A percentile compares a stretch with the other conserved stretches of the same genome.
Evolutionary conservation across 2,329 filamentous ascomycete genomes (phyloP).

Genomic region (Fusarium sp.): DNA sequence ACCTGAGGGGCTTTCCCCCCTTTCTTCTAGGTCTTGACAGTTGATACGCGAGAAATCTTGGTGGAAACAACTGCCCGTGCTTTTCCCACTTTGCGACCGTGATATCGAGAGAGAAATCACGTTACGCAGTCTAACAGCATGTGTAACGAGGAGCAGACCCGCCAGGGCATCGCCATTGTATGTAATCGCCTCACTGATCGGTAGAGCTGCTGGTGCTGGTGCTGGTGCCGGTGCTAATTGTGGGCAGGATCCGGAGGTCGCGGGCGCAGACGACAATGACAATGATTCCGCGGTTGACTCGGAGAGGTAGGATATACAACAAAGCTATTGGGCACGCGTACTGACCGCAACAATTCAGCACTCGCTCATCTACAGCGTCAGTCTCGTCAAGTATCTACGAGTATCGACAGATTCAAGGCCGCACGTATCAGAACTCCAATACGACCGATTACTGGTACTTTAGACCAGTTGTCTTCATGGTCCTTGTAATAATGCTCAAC

Average conservation of each 20-base stretch:
- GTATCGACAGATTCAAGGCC: conserved; percentile 36
- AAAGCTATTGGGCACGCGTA: rapidly evolving
- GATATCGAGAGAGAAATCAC: not conserved
- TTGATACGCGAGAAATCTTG: too few species aligned
- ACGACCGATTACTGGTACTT: conserved; percentile 37
- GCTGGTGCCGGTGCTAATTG: not conserved
- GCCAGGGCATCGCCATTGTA: conserved; percentile 17
- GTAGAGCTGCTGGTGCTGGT: not conserved
- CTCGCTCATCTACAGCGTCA: conserved; percentile 26
- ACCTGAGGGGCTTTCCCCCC: not conserved
- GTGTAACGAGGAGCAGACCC: conserved; percentile 14
- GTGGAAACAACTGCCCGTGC: not conserved
- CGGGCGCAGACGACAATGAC: conserved; percentile 5
- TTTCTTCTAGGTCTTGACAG: not conserved
- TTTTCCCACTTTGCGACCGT: not conserved
- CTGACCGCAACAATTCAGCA: not conserved
- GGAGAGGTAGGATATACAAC: conserved; percentile 12
- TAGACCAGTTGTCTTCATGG: rapidly evolving
- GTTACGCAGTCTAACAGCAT: not conserved
- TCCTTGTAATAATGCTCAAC: not conserved
- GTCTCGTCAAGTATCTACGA: conserved; percentile 23
- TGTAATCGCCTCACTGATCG: not conserved
- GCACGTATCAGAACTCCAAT: conserved; percentile 29
- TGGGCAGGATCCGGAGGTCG: conserved; percentile 2
- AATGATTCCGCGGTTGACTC: not conserved